phyloP scores from a whole-genome alignment of 2,329 filamentous ascomycete genomes.

The Ophiostoma triangulosporum region DNA sequence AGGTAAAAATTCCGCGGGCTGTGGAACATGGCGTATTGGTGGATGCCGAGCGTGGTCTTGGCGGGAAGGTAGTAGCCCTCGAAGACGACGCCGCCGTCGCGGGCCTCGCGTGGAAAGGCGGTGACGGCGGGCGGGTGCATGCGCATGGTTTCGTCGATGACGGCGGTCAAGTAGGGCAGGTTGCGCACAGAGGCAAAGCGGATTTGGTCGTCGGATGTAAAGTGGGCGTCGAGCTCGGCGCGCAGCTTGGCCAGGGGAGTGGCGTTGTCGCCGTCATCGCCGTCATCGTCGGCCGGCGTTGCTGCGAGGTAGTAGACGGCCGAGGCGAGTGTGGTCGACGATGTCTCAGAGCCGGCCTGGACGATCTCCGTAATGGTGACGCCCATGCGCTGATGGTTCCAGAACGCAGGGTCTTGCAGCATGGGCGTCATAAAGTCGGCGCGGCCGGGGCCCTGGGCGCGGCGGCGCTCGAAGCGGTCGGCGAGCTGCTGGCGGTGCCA shows the following conservation, averaged over 20 bases:
- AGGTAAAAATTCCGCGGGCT: constrained; percentile 29
- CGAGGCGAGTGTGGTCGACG: constrained; percentile 30
- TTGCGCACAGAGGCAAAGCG: constrained; percentile 17
- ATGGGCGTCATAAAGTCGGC: constrained; percentile 12
- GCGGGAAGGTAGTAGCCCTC: constrained; percentile 8
- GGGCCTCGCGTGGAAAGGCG: constrained; percentile 18
- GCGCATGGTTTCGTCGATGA: constrained; percentile 23
- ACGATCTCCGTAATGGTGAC: constrained; percentile 20
- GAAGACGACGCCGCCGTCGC: constrained; percentile 3
- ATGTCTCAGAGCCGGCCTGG: constrained; percentile 37
- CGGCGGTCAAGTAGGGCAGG: constrained; percentile 22
- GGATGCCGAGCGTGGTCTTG: constrained; percentile 17
- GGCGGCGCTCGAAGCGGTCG: constrained; percentile 7
- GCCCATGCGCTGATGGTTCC: constrained; percentile 1
- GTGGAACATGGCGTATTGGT: constrained; percentile 20
- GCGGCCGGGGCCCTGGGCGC: constrained; percentile 1
- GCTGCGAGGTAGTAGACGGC: constrained; percentile 24
- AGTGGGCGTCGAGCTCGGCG: constrained; percentile 27
- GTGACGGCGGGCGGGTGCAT: constrained; percentile 22
- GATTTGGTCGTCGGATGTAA: constrained; percentile 24
- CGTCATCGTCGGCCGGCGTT: too few relatives aligned
- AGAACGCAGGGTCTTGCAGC: constrained; percentile 2
- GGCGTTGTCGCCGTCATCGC: neutral
- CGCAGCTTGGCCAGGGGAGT: constrained; percentile 22
- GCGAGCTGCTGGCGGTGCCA: neutral